These are phyloP conservation scores for Talaromyces pinophilus DNA, from an alignment of 2,329 filamentous ascomycete species.

Conservation along the genomic window DNA sequence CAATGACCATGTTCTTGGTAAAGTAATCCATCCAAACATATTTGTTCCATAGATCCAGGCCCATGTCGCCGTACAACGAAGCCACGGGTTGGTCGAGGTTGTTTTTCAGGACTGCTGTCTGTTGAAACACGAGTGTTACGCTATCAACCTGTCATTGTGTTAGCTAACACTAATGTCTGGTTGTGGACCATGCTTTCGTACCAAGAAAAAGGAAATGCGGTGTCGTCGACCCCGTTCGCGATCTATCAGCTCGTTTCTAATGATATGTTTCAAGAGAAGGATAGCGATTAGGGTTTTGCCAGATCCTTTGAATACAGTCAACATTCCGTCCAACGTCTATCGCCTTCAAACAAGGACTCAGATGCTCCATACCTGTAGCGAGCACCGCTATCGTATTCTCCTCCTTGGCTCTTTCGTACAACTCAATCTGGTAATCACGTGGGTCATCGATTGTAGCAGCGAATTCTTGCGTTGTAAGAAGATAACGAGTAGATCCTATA, in stretches of 20 bases:
- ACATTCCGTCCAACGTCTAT: background rate
- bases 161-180: slow-evolving; percentile 21
- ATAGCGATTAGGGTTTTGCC: slow-evolving; percentile 97
- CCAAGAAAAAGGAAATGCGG: slow-evolving; percentile 81
- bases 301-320: slow-evolving; percentile 58
- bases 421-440: slow-evolving; percentile 85
- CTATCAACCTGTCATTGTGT: slow-evolving; percentile 66
- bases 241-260: slow-evolving; percentile 75
- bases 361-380: slow-evolving; percentile 60
- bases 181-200: slow-evolving; percentile 35
- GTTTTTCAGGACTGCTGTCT: slow-evolving; percentile 75
- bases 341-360: background rate
- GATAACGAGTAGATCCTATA: slow-evolving; percentile 55
- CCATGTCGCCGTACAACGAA: slow-evolving; percentile 72
- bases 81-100: slow-evolving; percentile 77
- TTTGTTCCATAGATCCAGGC: slow-evolving; percentile 61
- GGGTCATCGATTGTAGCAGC: slow-evolving; percentile 70
- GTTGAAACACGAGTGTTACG: slow-evolving; percentile 86
- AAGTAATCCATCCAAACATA: slow-evolving; percentile 62
- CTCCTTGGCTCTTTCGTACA: slow-evolving; percentile 82
- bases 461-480: slow-evolving; percentile 56
- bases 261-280: slow-evolving; percentile 72
- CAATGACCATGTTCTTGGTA: slow-evolving; percentile 73
- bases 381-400: slow-evolving; percentile 91
- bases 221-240: slow-evolving; percentile 61